Conservation (phyloP, 768 basidiomycete genomes). For the Terana coerulea region DNA sequence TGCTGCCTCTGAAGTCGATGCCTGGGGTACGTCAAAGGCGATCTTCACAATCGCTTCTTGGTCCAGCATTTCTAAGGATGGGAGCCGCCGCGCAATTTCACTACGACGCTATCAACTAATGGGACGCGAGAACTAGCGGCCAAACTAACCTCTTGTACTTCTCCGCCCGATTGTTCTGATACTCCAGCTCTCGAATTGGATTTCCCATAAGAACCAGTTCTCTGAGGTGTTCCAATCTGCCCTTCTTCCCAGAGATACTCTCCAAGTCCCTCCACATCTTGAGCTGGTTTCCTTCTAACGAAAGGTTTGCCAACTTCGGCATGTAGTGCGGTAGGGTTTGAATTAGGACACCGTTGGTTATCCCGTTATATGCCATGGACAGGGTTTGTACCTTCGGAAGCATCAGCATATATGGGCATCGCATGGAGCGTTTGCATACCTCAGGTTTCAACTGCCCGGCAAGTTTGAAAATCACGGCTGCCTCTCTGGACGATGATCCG, state of each 20-base stretch:
- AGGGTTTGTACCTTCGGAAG: constrained; percentile 66
- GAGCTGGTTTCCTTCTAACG: constrained; percentile 75
- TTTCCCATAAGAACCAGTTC: constrained; percentile 76
- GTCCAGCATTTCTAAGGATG: constrained; percentile 81
- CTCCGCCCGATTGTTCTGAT: constrained; percentile 51
- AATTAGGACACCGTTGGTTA: constrained; percentile 55
- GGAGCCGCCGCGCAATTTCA: constrained; percentile 77
- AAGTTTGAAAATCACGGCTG: constrained; percentile 86
- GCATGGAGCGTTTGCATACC: constrained; percentile 35
- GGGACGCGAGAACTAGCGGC: not conserved
- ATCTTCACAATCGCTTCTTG: constrained; percentile 76
- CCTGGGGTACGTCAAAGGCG: constrained; percentile 68
- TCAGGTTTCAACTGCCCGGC: constrained; percentile 75
- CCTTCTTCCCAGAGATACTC: constrained; percentile 53
- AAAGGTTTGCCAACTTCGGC: constrained; percentile 75
- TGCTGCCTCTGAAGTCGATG: constrained; percentile 39
- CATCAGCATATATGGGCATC: not conserved
- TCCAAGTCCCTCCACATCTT: constrained; percentile 68
- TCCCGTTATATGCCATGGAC: constrained; percentile 79
- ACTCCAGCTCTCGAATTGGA: constrained; percentile 64
- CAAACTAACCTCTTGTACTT: constrained; percentile 63
- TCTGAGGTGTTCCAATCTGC: constrained; percentile 57
- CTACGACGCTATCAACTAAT: constrained; percentile 34
- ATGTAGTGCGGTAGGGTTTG: constrained; percentile 66
- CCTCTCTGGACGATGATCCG: constrained; percentile 59